Base-by-base conservation (phyloP, 768 basidiomycete genomes). In the Lactarius deliciosus region DNA sequence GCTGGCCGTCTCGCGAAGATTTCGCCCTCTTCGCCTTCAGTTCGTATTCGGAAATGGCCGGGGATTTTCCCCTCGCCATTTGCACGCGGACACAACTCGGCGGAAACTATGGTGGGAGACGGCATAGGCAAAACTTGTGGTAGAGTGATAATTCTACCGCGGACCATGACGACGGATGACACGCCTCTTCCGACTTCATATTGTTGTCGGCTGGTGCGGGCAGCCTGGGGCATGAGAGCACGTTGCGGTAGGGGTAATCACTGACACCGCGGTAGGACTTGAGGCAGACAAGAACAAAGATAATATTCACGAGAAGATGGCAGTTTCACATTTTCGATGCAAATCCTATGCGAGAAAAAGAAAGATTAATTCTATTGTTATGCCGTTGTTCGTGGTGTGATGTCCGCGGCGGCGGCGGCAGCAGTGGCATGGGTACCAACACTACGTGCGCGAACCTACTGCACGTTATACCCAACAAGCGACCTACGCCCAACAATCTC, bases 401-500 rank as follows among this genome's bases (percentile, higher is more conserved):
- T n/a, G 11, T 28, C 25, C 25, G 25, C 25, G 25, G 25, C n/a
- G 9, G 13, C 38, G 30, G 62, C 6, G 32, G 32, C 41, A 43
- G 54, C 28, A 32, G 20, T 18, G 8, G 25, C 20, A 13, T 18
- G 16, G 16, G 6, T 5, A 41, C 41, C 41, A 18, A 41, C 16
- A 25, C 16, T 11, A 32, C 20, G 30, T 16, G 38, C 10, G 8
- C 41, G 13, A 15, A 22, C 22, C 61, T 67, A 67, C 62, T 67
- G 80, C 67, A 91, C 73, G 65, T 87, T 85, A 80, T 94, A 94
- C 41, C 92, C 93, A 72, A 95, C 81, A 45, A 94, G 74, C 76
- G 85, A 85, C 77, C 92, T 85, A 70, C 92, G 82, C 10, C 92
- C 92, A 67, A 95, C 72, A 64, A 95, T 95, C 78, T 96, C 94